Evolutionary conservation across 192 early-diverging fungal genomes (phyloP).

Genomic region (Phycomyces blakesleeanus): DNA sequence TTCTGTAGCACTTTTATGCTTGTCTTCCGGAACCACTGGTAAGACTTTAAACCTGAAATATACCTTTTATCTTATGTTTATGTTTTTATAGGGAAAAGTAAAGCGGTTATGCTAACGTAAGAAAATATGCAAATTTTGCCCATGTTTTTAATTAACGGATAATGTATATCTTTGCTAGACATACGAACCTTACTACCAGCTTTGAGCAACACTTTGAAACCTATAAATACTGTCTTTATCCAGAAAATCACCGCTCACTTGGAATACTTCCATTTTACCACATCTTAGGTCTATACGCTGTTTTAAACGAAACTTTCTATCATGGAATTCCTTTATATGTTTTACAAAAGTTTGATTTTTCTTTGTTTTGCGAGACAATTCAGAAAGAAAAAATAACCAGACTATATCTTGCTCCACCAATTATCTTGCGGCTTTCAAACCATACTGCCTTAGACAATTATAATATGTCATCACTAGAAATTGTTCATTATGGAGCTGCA

Average conservation of each 20-base stretch:
- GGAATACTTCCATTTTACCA: constrained; percentile 31
- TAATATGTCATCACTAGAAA: constrained; percentile 50
- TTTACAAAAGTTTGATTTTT: constrained; percentile 59
- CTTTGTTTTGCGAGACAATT: constrained; percentile 65
- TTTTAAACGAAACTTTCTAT: constrained; percentile 7
- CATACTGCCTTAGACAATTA: constrained; percentile 60
- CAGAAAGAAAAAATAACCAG: constrained; percentile 62
- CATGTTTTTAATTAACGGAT: too few species aligned
- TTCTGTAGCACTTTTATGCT: constrained; percentile 25
- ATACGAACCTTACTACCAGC: constrained; percentile 25
- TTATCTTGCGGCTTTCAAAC: constrained; percentile 64
- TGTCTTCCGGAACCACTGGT: constrained; percentile 31
- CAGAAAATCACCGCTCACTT: constrained; percentile 6
- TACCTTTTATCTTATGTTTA: neutral
- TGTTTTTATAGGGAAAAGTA: constrained; percentile 14
- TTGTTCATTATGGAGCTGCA: constrained; percentile 60
- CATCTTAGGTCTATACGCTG: constrained; percentile 2
- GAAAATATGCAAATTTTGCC: too few species aligned
- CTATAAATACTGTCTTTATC: neutral
- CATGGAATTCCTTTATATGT: constrained; percentile 45
- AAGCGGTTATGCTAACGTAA: constrained; percentile 31
- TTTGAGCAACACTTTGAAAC: constrained; percentile 4
- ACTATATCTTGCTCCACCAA: constrained; percentile 80
- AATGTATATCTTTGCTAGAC: constrained; percentile 45
- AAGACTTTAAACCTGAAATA: constrained; percentile 8